Conservation (phyloP, 2,329 filamentous ascomycete species). For the Nothophaeocryptopus gaeumannii region DNA sequence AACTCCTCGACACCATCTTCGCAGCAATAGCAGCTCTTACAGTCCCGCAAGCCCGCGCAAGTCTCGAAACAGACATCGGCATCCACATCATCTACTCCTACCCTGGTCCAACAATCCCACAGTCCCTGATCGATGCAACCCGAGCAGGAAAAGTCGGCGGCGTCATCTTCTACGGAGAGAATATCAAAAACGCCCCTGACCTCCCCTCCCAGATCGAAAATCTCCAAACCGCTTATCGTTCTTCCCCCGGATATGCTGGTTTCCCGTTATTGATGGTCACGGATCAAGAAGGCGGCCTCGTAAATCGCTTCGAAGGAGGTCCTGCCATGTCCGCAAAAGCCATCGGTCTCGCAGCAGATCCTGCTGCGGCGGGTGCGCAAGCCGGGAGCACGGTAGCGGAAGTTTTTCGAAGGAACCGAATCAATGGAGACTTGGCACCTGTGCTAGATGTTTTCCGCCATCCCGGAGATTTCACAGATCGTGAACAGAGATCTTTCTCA, state of each 20-base stretch:
- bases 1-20: not conserved
- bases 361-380: conserved; percentile 3
- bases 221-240: conserved; percentile 13
- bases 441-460: conserved; percentile 18
- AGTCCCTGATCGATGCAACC: conserved; percentile 9
- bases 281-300: conserved; percentile 20
- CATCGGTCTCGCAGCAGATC: conserved; percentile 10
- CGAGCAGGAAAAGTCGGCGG: conserved; percentile 18
- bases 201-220: conserved; percentile 12
- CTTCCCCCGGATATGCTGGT: conserved; percentile 11
- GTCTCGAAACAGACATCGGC: conserved; percentile 8
- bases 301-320: conserved; percentile 19
- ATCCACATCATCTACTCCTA: conserved; percentile 21
- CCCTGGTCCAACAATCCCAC: conserved; percentile 11
- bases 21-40: not conserved
- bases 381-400: conserved; percentile 11
- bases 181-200: conserved; percentile 11
- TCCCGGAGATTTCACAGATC: conserved; percentile 17
- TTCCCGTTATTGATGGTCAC: conserved; percentile 18
- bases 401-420: conserved; percentile 11
- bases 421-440: conserved; percentile 20
- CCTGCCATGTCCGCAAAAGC: conserved; percentile 14
- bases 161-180: conserved; percentile 21
- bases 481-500: conserved; percentile 17
- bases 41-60: not conserved